A percentile compares a stretch with the other conserved stretches of the same genome.
phyloP scores from a whole-genome alignment of 164 flowering plant species.

The Annona cherimola region DNA sequence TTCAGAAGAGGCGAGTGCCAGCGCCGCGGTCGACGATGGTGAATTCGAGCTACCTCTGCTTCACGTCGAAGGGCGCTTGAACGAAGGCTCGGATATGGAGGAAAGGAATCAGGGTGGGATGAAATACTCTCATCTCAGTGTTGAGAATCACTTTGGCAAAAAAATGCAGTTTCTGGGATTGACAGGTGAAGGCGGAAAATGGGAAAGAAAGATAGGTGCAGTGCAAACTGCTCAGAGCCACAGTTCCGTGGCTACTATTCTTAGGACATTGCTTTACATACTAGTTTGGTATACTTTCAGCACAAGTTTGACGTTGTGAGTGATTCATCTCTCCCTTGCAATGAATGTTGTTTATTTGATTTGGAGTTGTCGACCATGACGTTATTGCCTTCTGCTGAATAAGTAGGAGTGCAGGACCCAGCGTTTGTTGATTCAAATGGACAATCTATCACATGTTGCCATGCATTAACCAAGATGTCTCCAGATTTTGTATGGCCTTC shows the following conservation, averaged over 20 bases:
- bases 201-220: conserved; percentile 11
- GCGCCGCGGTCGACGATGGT: conserved; percentile 26
- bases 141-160: conserved; percentile 38
- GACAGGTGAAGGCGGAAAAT: conserved; percentile 20
- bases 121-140: conserved; percentile 51
- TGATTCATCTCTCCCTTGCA: conserved; percentile 3
- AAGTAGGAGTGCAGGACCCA: neutral
- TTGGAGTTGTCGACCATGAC: neutral
- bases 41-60: conserved; percentile 55
- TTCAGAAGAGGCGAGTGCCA: conserved; percentile 18
- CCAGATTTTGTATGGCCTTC: neutral
- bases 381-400: neutral
- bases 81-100: conserved; percentile 24
- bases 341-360: neutral
- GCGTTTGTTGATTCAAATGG: neutral
- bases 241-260: conserved; percentile 44
- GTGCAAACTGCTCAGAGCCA: conserved; percentile 19
- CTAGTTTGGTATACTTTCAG: conserved; percentile 89
- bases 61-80: conserved; percentile 19
- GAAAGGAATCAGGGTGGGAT: conserved; percentile 27
- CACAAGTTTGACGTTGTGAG: conserved; percentile 88
- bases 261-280: conserved; percentile 76
- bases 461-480: neutral
- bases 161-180: conserved; percentile 20
- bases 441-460: neutral